Evolutionary conservation across 129 eudicot genomes (phyloP), one percentile per base, ranked within the genome.

Genomic region (Chrysanthemum lavandulifolium): DNA sequence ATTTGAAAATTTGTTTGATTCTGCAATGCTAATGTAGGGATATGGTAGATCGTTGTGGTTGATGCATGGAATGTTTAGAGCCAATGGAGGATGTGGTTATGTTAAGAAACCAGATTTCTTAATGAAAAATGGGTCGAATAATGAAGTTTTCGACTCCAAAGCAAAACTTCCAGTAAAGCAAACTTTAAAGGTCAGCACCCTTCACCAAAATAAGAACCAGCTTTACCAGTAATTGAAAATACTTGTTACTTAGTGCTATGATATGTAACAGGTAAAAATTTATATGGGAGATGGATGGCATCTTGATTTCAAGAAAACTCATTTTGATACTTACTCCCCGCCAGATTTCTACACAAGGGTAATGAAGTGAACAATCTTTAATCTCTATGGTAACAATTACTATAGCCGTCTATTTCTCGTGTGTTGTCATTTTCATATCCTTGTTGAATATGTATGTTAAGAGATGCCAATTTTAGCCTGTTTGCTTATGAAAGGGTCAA

Each of bases 221-320:
- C 18, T n/a, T 40, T 6, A 43, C 27, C 8, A n/a, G 3, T 23
- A n/a, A 6, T 36, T 3, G 6, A 18, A 27, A 49, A n/a, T 31
- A 10, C 13, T 48, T 21, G 14, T 18, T 11, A 11, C 6, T 5
- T 45, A 18, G 13, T 27, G 15, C 4, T 23, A 33, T 51, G 21
- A 62, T 15, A 73, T 56, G 47, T 73, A 7, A 50, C 83, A 92
- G 98, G 98, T 93, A 69, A 89, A 82, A 75, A 81, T 93, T 40
- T 93, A 87, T 76, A 84, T 86, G 90, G 98, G 98, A 72, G 98
- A 93, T 64, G 98, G 98, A 31, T 93, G 98, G 98, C 92, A 86
- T 77, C 61, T 84, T 77, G 98, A 93, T 70, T 93, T 93, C 76
- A 82, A 87, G 73, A 82, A 84, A 77, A 93, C 95, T 52, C 92